Conservation (phyloP, 192 early-diverging fungal species). For the Backusella tarrabulga region DNA sequence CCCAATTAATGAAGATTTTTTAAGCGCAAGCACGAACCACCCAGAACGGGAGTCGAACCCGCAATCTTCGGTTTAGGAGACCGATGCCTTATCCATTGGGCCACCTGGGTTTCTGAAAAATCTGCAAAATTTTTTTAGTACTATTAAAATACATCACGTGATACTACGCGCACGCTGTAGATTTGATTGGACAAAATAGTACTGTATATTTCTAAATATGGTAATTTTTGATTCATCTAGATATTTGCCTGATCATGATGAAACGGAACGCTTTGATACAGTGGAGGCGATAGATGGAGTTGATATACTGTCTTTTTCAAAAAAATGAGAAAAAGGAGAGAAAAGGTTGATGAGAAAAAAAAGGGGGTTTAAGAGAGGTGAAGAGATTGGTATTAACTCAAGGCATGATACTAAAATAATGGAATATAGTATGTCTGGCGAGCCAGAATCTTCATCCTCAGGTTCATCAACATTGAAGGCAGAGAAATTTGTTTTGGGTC, state of each 20-base stretch:
- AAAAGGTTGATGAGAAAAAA: too few relatives aligned
- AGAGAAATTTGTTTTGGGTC: too few relatives aligned
- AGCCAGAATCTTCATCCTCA: too few relatives aligned
- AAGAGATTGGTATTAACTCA: too few relatives aligned
- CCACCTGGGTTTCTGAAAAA: slow-evolving; percentile 15
- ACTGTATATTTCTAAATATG: too few relatives aligned
- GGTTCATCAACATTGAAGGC: too few relatives aligned
- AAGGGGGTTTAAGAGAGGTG: too few relatives aligned
- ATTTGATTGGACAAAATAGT: background rate
- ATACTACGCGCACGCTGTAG: background rate
- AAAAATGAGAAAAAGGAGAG: too few relatives aligned
- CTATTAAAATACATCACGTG: background rate
- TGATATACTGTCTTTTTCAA: too few relatives aligned
- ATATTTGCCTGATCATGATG: background rate
- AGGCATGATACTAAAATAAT: too few relatives aligned
- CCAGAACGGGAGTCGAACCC: slow-evolving; percentile 32
- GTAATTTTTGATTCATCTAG: background rate
- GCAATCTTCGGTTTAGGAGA: slow-evolving; percentile 36
- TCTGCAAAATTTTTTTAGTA: background rate
- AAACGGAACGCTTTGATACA: background rate
- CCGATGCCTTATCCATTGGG: slow-evolving; percentile 32
- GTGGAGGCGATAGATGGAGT: too few relatives aligned
- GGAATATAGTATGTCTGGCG: too few relatives aligned
- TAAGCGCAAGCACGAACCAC: background rate
- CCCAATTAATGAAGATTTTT: background rate